phyloP scores from a whole-genome alignment of 1,139 yeast genomes.

The Sugiyamaella xylanicola region DNA sequence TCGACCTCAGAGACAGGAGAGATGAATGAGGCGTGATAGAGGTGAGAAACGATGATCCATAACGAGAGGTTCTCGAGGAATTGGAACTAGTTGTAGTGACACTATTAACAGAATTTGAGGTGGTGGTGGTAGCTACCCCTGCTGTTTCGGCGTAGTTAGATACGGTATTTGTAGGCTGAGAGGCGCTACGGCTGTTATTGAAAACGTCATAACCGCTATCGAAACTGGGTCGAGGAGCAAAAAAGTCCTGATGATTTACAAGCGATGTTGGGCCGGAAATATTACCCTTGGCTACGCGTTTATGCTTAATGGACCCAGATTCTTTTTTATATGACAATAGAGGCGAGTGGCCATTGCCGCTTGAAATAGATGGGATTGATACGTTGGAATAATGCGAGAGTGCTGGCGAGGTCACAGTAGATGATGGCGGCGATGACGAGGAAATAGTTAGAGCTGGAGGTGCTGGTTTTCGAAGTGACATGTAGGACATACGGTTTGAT shows the following conservation, averaged over 20 bases:
- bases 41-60: constrained; percentile 27
- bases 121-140: not conserved
- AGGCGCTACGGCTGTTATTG: constrained; percentile 5
- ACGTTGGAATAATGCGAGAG: constrained; percentile 10
- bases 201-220: constrained; percentile 15
- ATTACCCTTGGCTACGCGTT: constrained; percentile 30
- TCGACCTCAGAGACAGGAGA: constrained; percentile 22
- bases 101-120: not conserved
- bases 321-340: constrained; percentile 34
- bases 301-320: constrained; percentile 25
- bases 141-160: not conserved
- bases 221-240: constrained; percentile 25
- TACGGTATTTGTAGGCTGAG: constrained; percentile 9
- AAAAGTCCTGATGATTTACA: constrained; percentile 33
- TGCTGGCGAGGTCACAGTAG: constrained; percentile 8
- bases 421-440: not conserved
- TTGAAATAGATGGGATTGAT: constrained; percentile 12
- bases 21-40: constrained; percentile 24
- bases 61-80: constrained; percentile 14
- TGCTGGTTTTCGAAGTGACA: constrained; percentile 11
- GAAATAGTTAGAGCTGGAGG: constrained; percentile 9
- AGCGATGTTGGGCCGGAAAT: constrained; percentile 35
- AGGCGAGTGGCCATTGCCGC: constrained; percentile 12
- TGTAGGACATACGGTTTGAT: constrained; percentile 9
- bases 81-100: not conserved